Base-by-base conservation (phyloP, 495 filamentous ascomycete genomes). In the Annulohypoxylon maeteangense region DNA sequence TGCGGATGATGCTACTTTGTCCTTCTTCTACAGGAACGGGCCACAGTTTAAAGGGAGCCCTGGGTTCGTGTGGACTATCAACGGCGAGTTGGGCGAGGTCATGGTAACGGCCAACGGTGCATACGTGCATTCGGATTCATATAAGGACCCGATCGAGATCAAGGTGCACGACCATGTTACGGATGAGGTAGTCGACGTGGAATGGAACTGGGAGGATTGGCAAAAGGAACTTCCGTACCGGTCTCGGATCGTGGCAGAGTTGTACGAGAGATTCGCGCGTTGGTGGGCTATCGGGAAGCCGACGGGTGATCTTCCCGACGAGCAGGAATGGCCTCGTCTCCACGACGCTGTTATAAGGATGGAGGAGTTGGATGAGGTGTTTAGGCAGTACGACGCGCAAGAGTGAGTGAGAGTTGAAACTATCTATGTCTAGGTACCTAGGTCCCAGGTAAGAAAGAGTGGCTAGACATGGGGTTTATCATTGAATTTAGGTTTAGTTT, bases 71-170 rank as follows among this genome's bases (percentile, higher is more conserved):
- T 90, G 88, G 89, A 78, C 73, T 0, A 86, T 91, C 47, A 79
- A 82, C 32, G 86, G 87, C 51, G 79, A 83, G 25, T 84, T 82
- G 68, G 88, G 87, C 4, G 86, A 89, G 75, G 83, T 90, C 16
- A 76, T 80, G 20, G 73, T 90, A 18, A 78, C 81, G 0, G 79
- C 79, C 1, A 62, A 44, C 10, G 70, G 71, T 1, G 65, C 76
- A 1, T 78, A 79, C 7, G 18, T 87, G n/a, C 77, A 83, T 32
- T 78, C 81, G 8, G 74, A 78, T 4, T 65, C 66, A 7, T 76
- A 72, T 22, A 64, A 72, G 0, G 74, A 78, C 1, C 74, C 78
- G 18, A 67, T 78, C 10, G 78, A 77, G 12, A 77, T 89, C 7
- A 75, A 83, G 60, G 42, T 88, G 6, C 79, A 84, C 31, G 78